Conservation (phyloP, 2,329 filamentous ascomycete species). For the Penicillium sp. region DNA sequence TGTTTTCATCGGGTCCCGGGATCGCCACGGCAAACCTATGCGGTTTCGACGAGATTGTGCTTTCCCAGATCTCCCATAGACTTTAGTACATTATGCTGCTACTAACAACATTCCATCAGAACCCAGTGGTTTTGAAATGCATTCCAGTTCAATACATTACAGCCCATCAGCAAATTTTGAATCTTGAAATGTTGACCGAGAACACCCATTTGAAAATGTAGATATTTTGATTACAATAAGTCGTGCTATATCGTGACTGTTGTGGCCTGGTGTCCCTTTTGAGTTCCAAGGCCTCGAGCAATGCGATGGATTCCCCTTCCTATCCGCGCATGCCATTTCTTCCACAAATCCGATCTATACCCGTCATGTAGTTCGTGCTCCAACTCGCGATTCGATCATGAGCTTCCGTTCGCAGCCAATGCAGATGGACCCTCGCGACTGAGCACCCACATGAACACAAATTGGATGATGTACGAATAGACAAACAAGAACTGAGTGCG, state of each 20-base stretch:
- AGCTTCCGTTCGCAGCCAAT: conserved; percentile 17
- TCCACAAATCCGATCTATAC: conserved; percentile 14
- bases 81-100: background rate
- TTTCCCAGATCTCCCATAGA: background rate
- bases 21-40: background rate
- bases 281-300: conserved; percentile 5
- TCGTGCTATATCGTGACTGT: conserved; percentile 28
- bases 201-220: conserved; percentile 5
- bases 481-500: conserved; percentile 89
- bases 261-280: background rate
- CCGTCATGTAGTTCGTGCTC: conserved; percentile 3
- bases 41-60: background rate
- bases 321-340: conserved; percentile 6
- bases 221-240: conserved; percentile 27
- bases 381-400: conserved; percentile 7
- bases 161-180: background rate
- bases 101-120: background rate
- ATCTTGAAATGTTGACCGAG: background rate
- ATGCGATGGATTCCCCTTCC: conserved; percentile 1
- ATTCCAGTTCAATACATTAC: background rate
- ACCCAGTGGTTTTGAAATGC: background rate
- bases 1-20: background rate
- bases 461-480: conserved; percentile 91
- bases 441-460: conserved; percentile 89
- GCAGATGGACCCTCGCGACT: conserved; percentile 52